A percentile compares a stretch with the other conserved stretches of the same genome.
Conservation (phyloP, 192 early-diverging fungal species). For the Entomortierella beljakovae region DNA sequence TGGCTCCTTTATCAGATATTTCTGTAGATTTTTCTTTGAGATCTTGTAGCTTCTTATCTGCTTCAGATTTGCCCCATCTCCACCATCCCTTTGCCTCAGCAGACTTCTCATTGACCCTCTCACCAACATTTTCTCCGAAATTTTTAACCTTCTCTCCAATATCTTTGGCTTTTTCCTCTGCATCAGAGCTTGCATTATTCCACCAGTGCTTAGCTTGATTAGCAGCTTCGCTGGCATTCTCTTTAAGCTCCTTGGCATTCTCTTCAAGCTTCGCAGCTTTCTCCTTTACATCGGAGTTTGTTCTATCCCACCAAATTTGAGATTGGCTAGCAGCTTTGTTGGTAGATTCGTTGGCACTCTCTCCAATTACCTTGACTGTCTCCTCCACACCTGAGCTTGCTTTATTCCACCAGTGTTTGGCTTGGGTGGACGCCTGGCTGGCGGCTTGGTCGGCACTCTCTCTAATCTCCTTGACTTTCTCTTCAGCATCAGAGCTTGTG, state of each 20-base stretch:
- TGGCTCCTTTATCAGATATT: conserved; percentile 2
- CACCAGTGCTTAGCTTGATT: conserved; percentile 26
- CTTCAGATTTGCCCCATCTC: conserved; percentile 7
- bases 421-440: conserved; percentile 10
- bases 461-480: conserved; percentile 6
- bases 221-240: background rate
- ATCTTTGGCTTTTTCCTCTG: conserved; percentile 11
- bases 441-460: background rate
- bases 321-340: too few relatives aligned
- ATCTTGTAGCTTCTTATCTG: background rate
- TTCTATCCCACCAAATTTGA: too few relatives aligned
- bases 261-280: background rate
- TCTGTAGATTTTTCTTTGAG: conserved; percentile 14
- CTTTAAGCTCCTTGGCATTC: conserved; percentile 1
- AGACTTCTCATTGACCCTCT: conserved; percentile 8
- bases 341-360: too few relatives aligned
- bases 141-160: conserved; percentile 9
- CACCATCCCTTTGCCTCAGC: conserved; percentile 32
- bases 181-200: background rate
- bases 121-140: background rate
- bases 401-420: conserved; percentile 30
- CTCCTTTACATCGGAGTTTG: background rate
- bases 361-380: too few relatives aligned
- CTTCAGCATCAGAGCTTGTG: conserved; percentile 1
- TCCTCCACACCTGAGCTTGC: background rate